Evolutionary conservation across 176 grass and related monocot genomes (phyloP).

Genomic region (Oryza officinalis): DNA sequence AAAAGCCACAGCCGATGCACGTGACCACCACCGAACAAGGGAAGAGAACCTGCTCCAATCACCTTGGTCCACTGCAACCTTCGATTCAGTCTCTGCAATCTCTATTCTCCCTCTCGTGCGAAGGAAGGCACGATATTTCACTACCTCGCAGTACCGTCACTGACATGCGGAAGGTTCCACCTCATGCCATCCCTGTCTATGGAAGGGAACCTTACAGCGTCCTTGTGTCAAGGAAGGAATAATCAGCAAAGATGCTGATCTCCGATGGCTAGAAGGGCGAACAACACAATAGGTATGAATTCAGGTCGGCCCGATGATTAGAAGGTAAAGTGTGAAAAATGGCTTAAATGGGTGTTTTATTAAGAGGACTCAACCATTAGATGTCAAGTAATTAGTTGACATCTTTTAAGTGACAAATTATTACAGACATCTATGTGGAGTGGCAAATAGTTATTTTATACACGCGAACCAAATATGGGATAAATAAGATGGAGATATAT

Average conservation of each 20-base stretch:
- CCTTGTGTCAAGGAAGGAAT: background rate
- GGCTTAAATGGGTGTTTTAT: background rate
- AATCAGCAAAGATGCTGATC: background rate
- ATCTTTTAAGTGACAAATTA: background rate
- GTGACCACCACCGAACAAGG: no score
- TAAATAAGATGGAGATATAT: slow-evolving; percentile 13
- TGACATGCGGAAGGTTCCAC: background rate
- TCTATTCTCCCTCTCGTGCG: background rate
- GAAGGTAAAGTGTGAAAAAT: background rate
- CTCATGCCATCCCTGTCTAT: background rate
- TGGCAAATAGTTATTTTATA: background rate
- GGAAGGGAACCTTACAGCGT: background rate
- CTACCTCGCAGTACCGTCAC: background rate
- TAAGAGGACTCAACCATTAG: background rate
- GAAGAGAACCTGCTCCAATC: background rate
- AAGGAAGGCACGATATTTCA: background rate
- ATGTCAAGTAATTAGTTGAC: background rate
- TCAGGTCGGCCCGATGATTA: background rate
- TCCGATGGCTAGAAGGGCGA: background rate
- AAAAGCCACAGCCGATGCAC: no score
- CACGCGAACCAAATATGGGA: slow-evolving; percentile 2
- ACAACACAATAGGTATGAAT: background rate
- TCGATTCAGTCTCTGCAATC: background rate
- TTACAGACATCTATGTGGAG: background rate
- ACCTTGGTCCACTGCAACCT: background rate